Evolutionary conservation across 1,284 basidiomycete genomes (phyloP).

Genomic region (Phylloboletellus chloephorus): DNA sequence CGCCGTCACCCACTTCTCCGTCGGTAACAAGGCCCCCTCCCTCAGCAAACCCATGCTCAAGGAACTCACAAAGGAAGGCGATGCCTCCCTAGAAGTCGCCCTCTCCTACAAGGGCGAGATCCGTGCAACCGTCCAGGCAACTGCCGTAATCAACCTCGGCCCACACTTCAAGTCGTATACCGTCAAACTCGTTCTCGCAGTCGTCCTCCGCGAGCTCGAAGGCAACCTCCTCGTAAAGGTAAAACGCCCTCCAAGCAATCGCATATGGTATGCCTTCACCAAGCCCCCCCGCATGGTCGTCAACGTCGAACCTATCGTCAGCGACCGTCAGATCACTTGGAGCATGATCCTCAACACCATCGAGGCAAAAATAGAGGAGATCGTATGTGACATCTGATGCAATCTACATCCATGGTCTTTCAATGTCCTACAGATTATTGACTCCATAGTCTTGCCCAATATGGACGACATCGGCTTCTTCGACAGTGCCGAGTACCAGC

Average conservation of each 20-base stretch:
- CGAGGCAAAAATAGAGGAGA: slow-evolving; percentile 83
- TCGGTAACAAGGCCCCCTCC: slow-evolving; percentile 78
- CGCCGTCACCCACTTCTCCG: slow-evolving; percentile 82
- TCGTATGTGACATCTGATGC: slow-evolving; percentile 53
- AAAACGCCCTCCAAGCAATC: slow-evolving; percentile 92
- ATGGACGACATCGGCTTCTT: slow-evolving; percentile 99
- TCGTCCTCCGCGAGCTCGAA: slow-evolving; percentile 81
- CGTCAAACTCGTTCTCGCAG: slow-evolving; percentile 85
- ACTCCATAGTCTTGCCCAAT: slow-evolving; percentile 92
- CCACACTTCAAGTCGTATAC: slow-evolving; percentile 83
- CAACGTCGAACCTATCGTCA: slow-evolving; percentile 89
- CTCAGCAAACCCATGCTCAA: slow-evolving; percentile 97
- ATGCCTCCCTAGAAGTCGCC: slow-evolving; percentile 85
- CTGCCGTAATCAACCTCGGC: slow-evolving; percentile 79
- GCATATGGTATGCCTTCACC: slow-evolving; percentile 99
- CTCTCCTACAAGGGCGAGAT: slow-evolving; percentile 82
- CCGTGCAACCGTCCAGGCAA: slow-evolving; percentile 85
- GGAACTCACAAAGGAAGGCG: slow-evolving; percentile 88
- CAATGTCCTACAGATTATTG: slow-evolving; percentile 60
- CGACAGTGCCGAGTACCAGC: slow-evolving; percentile 60
- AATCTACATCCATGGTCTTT: slow-evolving; percentile 3
- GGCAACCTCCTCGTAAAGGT: slow-evolving; percentile 88
- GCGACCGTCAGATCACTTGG: slow-evolving; percentile 90
- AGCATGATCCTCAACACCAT: slow-evolving; percentile 87
- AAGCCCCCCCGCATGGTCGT: slow-evolving; percentile 85